Conservation (phyloP, 306 rosid species). For the Prunus kanzakura region DNA sequence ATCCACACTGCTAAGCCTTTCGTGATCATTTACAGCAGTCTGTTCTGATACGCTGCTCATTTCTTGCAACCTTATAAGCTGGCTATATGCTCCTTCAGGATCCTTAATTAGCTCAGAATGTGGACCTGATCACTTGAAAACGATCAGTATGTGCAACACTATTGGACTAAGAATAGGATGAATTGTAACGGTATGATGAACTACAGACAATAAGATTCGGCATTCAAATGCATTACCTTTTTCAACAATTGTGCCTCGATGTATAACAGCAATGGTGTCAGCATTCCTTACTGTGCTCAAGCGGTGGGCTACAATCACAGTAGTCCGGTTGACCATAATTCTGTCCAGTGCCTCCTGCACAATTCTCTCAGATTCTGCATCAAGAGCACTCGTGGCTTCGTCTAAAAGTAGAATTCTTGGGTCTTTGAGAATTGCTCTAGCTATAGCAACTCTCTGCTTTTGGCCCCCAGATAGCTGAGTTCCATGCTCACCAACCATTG, state of each 20-base stretch:
- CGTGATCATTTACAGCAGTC: not conserved
- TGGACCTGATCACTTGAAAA: conserved; percentile 44
- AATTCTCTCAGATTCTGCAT: conserved; percentile 62
- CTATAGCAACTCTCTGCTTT: conserved; percentile 47
- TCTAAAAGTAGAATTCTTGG: conserved; percentile 65
- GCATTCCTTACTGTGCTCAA: conserved; percentile 59
- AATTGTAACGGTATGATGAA: not conserved
- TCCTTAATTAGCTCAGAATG: conserved; percentile 52
- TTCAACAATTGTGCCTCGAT: conserved; percentile 60
- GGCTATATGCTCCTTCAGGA: conserved; percentile 64
- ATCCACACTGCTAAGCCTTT: not conserved
- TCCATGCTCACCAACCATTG: conserved; percentile 80
- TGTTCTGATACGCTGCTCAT: conserved; percentile 16
- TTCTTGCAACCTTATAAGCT: conserved; percentile 63
- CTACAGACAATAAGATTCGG: not conserved
- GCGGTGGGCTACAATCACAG: conserved; percentile 68
- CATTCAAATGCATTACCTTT: conserved; percentile 33
- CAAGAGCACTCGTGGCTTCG: conserved; percentile 72
- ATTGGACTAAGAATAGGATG: not conserved
- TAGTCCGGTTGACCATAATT: conserved; percentile 59
- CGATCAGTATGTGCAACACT: not conserved
- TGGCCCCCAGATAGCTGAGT: conserved; percentile 70
- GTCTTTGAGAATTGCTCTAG: conserved; percentile 66
- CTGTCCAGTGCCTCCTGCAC: conserved; percentile 66
- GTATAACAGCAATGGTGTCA: conserved; percentile 57